Base-by-base conservation (phyloP, 163 green algal genomes). In the Prototheca wickerhamii region DNA sequence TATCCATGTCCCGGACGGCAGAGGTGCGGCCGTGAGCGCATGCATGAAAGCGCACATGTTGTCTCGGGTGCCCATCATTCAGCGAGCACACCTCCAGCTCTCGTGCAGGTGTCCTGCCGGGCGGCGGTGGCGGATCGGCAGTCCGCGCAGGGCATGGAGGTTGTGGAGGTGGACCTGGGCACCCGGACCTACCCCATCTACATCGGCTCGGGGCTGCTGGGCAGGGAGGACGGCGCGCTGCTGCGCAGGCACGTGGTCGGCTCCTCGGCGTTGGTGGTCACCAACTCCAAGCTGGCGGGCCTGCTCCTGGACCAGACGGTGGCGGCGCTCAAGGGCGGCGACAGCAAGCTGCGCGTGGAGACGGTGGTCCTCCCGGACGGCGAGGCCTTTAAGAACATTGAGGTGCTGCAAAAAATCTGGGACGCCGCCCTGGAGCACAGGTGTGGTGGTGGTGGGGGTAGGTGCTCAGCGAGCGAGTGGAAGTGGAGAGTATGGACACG, bases 141-240 rank as follows among this genome's bases (percentile, higher is more conserved):
- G 18, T 54, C 46, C 46, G 6, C 20, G 46, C 20, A 25, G 12
- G 33, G 25, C 34, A 71, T 74, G 66, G 40, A 71, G 58, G 61
- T 70, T 30, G 65, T 74, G 5, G 35, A 71, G 37, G 92, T 98
- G 7, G 77, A 89, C 31, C 71, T 98, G 44, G 89, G 84, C 4
- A 83, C 94, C 51, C 81, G 93, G 10, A 86, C 80, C 10, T 99
- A 99, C 69, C 93, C 93, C 33, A 99, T 99, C 56, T 95, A 97
- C 77, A 97, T 99, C 31, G 93, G 90, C 25, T 59, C 63, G 0
- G 79, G 75, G 28, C 67, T 95, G 42, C 70, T 95, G 42, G 49
- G 21, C 15, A n/a, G n/a, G n/a, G 62, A 87, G 37, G 55, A 85
- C 51, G 77, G 72, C 5, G 81, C 87, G 50, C 67, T 94, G 34